Evolutionary conservation across 2,329 filamentous ascomycete species (phyloP), one percentile per base, ranked within the genome.

Genomic region (Cercospora citrullina): DNA sequence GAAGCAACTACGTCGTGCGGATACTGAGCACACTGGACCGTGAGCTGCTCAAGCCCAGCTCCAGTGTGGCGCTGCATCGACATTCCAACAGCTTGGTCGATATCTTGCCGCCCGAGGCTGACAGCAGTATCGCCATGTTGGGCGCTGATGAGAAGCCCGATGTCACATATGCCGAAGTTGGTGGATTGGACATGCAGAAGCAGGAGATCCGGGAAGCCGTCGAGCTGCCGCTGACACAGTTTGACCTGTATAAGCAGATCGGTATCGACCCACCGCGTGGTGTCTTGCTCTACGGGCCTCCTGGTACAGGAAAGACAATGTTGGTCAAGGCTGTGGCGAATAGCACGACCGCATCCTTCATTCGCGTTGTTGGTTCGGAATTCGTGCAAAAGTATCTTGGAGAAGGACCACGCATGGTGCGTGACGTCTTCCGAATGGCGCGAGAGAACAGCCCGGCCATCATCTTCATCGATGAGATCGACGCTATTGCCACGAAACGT

Each of bases 401-500:
- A 80, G 95, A 99, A 80, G 95, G 95, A 62, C 95, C 95, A 63
- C 92, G 95, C 74, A 99, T 99, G 95, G 95, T 99, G 64, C 92
- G 95, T 77, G 95, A 99, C 80, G 95, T 99, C 48, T 99, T 99
- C 87, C 88, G 95, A 71, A 99, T 99, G 95, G 95, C 95, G 42
- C 90, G 95, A 71, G 95, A 99, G 84, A 99, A 99, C 84, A 94
- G 93, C 0, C 95, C 95, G 0, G 91, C 94, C 68, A 99, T 99
- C 80, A 99, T 99, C 82, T 99, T 99, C 86, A 99, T 99, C 79
- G 95, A 99, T 79, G 95, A 99, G 81, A 97, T 99, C 75, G 95
- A 99, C 79, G 95, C 95, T 71, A 98, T 99, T 76, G 95, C 95
- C 69, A 99, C 95, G 48, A 99, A 99, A 85, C 94, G 95, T 81